Percentiles rank a stretch among this genome's conserved stretches.
phyloP scores from a whole-genome alignment of 23 red algal genomes.

The Gracilaria domingensis region DNA sequence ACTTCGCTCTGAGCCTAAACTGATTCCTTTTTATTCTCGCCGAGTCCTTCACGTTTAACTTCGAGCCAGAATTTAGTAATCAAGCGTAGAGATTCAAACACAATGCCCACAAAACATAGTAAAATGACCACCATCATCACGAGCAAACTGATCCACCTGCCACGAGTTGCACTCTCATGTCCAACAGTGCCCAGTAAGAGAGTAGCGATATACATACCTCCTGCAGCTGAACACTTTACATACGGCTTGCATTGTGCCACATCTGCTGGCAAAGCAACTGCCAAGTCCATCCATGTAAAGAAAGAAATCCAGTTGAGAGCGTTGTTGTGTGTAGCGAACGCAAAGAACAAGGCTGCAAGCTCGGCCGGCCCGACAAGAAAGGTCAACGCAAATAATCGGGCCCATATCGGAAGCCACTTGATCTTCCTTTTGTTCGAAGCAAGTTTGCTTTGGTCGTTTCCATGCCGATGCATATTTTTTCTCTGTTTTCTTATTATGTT shows the following conservation, averaged over 20 bases:
- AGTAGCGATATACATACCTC: not conserved
- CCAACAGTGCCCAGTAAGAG: not conserved
- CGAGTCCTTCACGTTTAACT: too few species aligned
- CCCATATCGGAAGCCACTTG: not conserved
- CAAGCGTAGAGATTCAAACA: too few species aligned
- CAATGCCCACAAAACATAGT: too few species aligned
- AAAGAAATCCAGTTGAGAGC: not conserved
- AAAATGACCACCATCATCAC: not conserved
- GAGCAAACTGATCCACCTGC: not conserved
- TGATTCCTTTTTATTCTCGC: too few species aligned
- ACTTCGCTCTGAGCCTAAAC: too few species aligned
- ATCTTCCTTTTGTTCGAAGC: too few species aligned
- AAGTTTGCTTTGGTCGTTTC: too few species aligned
- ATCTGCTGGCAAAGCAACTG: not conserved
- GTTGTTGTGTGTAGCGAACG: not conserved
- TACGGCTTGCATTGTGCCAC: not conserved
- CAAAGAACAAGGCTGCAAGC: not conserved
- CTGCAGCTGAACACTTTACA: not conserved
- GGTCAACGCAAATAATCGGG: not conserved
- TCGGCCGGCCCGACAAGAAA: not conserved
- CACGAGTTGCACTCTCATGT: not conserved
- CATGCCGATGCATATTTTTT: too few species aligned
- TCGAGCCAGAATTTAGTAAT: too few species aligned
- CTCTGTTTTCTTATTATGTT: not conserved
- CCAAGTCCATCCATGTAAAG: not conserved